Evolutionary conservation across 768 basidiomycete genomes (phyloP).

Genomic region (Pulveroboletus sp.): DNA sequence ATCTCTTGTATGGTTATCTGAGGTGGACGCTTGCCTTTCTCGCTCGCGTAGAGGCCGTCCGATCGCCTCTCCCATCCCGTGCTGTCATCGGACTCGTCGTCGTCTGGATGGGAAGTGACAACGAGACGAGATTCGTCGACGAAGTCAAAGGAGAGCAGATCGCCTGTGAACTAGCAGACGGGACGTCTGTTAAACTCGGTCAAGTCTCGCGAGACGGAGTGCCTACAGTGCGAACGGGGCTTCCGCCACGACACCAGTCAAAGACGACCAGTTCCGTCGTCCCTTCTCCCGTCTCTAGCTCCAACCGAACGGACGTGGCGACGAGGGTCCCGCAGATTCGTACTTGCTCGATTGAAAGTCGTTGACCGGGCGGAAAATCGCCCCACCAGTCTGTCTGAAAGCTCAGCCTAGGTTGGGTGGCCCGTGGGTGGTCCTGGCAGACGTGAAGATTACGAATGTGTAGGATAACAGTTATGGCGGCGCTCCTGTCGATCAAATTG

Average conservation of each 20-base stretch:
- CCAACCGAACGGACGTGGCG: conserved; percentile 27
- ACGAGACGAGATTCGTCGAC: conserved; percentile 24
- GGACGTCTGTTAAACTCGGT: background rate
- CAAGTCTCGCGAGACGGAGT: background rate
- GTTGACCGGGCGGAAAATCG: conserved; percentile 29
- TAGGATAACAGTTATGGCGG: conserved; percentile 29
- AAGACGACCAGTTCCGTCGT: conserved; percentile 29
- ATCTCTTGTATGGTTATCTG: conserved; percentile 27
- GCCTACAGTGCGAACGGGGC: conserved; percentile 27
- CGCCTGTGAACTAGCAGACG: conserved; percentile 23
- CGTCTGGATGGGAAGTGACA: conserved; percentile 30
- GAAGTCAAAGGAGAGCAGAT: conserved; percentile 31
- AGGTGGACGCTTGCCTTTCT: conserved; percentile 31
- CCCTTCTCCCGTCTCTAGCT: conserved; percentile 31
- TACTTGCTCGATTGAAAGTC: conserved; percentile 28
- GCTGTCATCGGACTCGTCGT: conserved; percentile 32
- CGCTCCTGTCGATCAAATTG: conserved; percentile 17
- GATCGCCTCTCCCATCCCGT: conserved; percentile 25
- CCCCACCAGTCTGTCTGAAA: conserved; percentile 36
- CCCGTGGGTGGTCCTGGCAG: conserved; percentile 51
- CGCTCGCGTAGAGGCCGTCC: conserved; percentile 30
- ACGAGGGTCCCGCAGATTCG: conserved; percentile 27
- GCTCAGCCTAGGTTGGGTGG: conserved; percentile 28
- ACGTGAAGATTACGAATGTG: conserved; percentile 54
- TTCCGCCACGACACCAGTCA: conserved; percentile 28